phyloP scores from a whole-genome alignment of 2,329 filamentous ascomycete species.

The Arthrinium phaeospermum region DNA sequence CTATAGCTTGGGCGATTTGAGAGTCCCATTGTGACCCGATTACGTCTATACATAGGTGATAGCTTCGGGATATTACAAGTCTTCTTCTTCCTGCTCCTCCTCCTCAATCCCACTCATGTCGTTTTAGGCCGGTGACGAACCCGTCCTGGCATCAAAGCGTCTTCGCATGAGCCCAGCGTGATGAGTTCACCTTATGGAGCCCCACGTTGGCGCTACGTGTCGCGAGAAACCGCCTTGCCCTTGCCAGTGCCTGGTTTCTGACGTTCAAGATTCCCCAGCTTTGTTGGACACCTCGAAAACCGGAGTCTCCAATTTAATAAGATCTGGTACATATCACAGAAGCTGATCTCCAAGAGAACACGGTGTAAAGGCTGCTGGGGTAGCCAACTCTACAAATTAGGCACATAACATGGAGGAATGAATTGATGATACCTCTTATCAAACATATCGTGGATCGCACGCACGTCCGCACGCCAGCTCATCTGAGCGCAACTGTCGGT shows the following conservation, averaged over 20 bases:
- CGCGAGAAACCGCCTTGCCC: background rate
- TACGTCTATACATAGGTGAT: background rate
- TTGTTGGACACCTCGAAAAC: background rate
- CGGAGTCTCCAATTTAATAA: background rate
- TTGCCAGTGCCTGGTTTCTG: background rate
- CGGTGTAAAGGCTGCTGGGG: background rate
- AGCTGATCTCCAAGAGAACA: background rate
- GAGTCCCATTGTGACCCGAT: too few species aligned
- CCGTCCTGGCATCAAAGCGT: constrained; percentile 13
- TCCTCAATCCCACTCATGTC: constrained; percentile 4
- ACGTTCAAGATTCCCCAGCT: background rate
- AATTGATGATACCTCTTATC: background rate
- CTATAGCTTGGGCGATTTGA: too few species aligned
- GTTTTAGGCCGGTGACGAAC: background rate
- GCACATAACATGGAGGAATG: background rate
- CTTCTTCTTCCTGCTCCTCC: background rate
- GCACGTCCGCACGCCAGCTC: background rate
- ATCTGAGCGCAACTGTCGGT: background rate
- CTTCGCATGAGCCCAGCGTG: constrained; percentile 8
- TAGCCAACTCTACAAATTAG: background rate
- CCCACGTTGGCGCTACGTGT: background rate
- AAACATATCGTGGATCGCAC: background rate
- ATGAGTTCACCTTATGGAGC: background rate
- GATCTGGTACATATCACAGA: background rate
- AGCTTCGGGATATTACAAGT: background rate